Evolutionary conservation across 2,329 filamentous ascomycete genomes (phyloP).

Genomic region (Ceratocystis variospora): DNA sequence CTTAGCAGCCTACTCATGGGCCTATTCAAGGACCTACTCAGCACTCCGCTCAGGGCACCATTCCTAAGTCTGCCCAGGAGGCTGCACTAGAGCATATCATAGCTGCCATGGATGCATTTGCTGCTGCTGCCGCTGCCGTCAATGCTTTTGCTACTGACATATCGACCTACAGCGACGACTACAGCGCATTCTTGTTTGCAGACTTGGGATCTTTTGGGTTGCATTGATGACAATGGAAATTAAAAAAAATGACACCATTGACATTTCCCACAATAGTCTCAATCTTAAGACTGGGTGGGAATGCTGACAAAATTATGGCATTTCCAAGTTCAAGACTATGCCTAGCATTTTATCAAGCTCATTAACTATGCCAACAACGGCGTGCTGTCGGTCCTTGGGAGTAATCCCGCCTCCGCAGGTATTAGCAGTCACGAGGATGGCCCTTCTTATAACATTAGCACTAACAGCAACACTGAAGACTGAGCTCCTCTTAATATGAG

Average conservation of each 20-base stretch:
- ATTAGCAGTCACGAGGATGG: too few relatives aligned
- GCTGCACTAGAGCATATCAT: too few relatives aligned
- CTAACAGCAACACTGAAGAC: too few relatives aligned
- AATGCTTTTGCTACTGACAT: neutral
- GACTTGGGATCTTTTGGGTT: neutral
- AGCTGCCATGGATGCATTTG: neutral
- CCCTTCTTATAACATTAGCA: too few relatives aligned
- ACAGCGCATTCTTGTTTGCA: too few relatives aligned
- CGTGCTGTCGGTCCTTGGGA: neutral
- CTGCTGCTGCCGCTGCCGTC: conserved; percentile 9
- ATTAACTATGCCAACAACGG: neutral
- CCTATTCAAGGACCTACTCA: too few relatives aligned
- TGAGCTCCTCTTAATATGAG: too few relatives aligned
- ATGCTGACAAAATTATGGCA: neutral
- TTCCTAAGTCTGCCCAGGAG: too few relatives aligned
- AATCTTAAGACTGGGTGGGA: neutral
- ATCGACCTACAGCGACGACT: too few relatives aligned
- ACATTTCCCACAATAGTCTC: neutral
- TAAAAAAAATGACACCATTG: neutral
- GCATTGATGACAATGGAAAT: neutral
- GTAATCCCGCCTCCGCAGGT: neutral
- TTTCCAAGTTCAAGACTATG: neutral
- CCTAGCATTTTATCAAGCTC: too few relatives aligned
- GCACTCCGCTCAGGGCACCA: too few relatives aligned
- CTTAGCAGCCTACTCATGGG: too few relatives aligned